These are phyloP conservation scores for Geosmithia putterillii DNA, from an alignment of 2,329 filamentous ascomycete species.

Conservation along the genomic window DNA sequence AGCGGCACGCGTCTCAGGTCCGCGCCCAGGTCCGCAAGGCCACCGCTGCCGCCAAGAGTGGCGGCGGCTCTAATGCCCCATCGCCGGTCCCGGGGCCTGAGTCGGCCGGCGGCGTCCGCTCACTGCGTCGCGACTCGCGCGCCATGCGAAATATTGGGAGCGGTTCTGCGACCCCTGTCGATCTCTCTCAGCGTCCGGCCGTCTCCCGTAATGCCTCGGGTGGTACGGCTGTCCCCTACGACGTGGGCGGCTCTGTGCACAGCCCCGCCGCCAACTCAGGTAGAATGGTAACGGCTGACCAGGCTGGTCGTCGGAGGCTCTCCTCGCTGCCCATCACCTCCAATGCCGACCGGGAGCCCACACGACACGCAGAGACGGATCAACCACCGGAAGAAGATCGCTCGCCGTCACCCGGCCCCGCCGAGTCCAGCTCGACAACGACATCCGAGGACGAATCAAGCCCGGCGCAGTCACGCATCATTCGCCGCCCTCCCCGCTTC, in stretches of 20 bases:
- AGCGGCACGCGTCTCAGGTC: conserved; percentile 80
- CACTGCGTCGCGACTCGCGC: conserved; percentile 45
- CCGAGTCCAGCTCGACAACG: conserved; percentile 26
- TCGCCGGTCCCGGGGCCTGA: conserved; percentile 42
- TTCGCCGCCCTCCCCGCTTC: conserved; percentile 44
- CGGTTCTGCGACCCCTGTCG: conserved; percentile 27
- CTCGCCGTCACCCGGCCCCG: conserved; percentile 19
- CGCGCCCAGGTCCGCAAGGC: conserved; percentile 79
- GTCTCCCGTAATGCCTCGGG: conserved; percentile 35
- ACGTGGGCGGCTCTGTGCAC: conserved; percentile 16
- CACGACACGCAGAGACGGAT: conserved; percentile 9
- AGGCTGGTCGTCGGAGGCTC: conserved; percentile 21
- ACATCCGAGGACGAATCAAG: conserved; percentile 33
- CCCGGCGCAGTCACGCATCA: conserved; percentile 46
- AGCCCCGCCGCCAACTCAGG: neutral
- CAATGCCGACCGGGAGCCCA: conserved; percentile 6
- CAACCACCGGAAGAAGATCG: conserved; percentile 8
- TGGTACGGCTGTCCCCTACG: conserved; percentile 28
- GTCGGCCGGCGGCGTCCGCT: conserved; percentile 37
- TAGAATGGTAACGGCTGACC: conserved; percentile 9
- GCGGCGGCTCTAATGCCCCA: conserved; percentile 39
- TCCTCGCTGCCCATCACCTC: conserved; percentile 29
- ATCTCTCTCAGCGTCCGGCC: conserved; percentile 28
- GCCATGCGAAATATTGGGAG: conserved; percentile 33
- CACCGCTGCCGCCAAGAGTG: conserved; percentile 35